Evolutionary conservation across 805 yeast species (phyloP), one percentile per base, ranked within the genome.

Genomic region (Saccharomycopsis sp.): DNA sequence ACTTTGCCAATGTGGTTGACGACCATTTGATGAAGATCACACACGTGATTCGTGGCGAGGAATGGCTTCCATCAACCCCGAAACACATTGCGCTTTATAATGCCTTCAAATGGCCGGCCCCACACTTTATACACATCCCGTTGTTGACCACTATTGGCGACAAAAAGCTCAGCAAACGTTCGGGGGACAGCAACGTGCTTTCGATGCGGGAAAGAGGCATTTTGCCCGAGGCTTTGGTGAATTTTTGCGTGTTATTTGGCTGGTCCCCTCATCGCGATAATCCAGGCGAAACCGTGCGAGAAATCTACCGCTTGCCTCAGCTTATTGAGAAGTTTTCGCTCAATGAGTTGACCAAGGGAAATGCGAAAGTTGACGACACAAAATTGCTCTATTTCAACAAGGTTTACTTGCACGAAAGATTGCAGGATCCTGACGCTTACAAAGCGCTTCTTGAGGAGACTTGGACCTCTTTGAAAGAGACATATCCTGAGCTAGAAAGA

Each of bases 1-100:
- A 94, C 71, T 85, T 94, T 66, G 99, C 99, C 15, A 92, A 89
- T 66, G 97, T 94, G 4, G 81, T 94, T 2, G 99, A 94, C 68
- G 99, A 94, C 68, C 95, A 91, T 68, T 72, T 88, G 52, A 94
- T 94, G 99, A 70, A 82, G 51, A 87, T 94, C 50, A 88, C 97
- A 0, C 97, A 94, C 70, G 99, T 94, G 7, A 83, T 94, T 3
- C 77, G 99, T 64, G 99, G 99, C 37, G 99, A 94, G 67, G 99
- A 94, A 70, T 94, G 99, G 99, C 73, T 94, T 9, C 87, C 96
- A 1, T 89, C 98, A 0, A 94, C 99, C 0, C 97, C 97, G 1
- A 92, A 91, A 65, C 99, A 94, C 66, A 77, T 91, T 51, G 92
- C 97, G 0, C 69, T 94, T 54, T 95, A 94, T 68, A 65, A 78